Base-by-base conservation (phyloP, 331 rosid genomes). In the Quercus tomentella region DNA sequence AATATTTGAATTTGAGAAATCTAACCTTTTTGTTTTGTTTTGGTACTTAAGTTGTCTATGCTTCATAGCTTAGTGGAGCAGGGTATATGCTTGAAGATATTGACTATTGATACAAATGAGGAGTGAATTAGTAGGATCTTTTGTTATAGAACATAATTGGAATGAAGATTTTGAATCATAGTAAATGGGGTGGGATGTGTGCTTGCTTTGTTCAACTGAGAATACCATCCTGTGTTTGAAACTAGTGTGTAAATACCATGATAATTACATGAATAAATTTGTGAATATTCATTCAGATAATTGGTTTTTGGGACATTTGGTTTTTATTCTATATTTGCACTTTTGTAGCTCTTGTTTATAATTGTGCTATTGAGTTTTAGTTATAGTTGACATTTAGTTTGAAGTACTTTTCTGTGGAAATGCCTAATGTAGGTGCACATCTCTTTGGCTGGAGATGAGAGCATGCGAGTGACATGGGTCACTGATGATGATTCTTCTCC, bases 381-480 rank as follows among this genome's bases (percentile, higher is more conserved):
- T 51, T 66, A 30, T 69, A 28, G 23, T 45, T 55, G 43, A 23
- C 72, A 7, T 69, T 73, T 58, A 45, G 72, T 70, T 65, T 72
- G 12, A 58, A 72, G 62, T 68, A 70, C 80, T 76, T 43, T 72
- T 43, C 4, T 56, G 80, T 20, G 28, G 20, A 79, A 85, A 7
- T 83, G 54, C 28, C 63, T 62, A 57, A 77, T 81, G 68, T 89
- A 95, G 97, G 98, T 95, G 55, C 98, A 95, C 88, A 79, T 92
- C 77, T 91, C 98, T 62, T 81, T 95, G 81, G 95, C 97, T 16
- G 97, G 96, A 67, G 93, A 95, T 51, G 73, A 84, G 66, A 91
- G 91, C 87, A 85, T 95, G 88, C 86, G 98, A 77, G 79, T 94
- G 77, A 82, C 91, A 18, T 94, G 98, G 98, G 66, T 89, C 45